Evolutionary conservation across 164 flowering plant species (phyloP).

Genomic region (Warburgia ugandensis): DNA sequence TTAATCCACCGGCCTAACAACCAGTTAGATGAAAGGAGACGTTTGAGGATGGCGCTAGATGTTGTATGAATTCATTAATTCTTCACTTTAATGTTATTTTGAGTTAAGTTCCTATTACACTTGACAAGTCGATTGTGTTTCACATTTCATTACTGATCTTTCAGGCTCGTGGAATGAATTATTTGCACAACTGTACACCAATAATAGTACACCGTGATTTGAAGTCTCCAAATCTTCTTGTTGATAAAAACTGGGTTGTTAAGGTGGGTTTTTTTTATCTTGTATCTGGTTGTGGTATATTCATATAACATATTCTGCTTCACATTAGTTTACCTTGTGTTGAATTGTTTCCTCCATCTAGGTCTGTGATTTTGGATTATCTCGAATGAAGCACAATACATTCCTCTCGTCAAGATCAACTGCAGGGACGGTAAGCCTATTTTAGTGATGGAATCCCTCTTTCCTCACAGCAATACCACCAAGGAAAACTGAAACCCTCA

Average conservation of each 20-base stretch:
- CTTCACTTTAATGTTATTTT: slow-evolving; percentile 8
- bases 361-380: slow-evolving; percentile 97
- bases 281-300: neutral
- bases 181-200: slow-evolving; percentile 80
- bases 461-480: too few species aligned
- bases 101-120: too few species aligned
- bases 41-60: slow-evolving; percentile 89
- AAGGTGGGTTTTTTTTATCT: slow-evolving; percentile 43
- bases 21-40: slow-evolving; percentile 77
- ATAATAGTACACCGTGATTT: slow-evolving; percentile 91
- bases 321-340: neutral
- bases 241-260: slow-evolving; percentile 95
- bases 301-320: too few species aligned
- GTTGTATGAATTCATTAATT: slow-evolving; percentile 42
- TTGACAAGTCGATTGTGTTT: slow-evolving; percentile 5
- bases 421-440: slow-evolving; percentile 78
- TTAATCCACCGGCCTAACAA: slow-evolving; percentile 79
- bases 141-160: slow-evolving; percentile 11
- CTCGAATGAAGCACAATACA: slow-evolving; percentile 80
- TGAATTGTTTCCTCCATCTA: slow-evolving; percentile 16
- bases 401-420: slow-evolving; percentile 89
- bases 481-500: too few species aligned
- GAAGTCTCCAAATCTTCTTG: slow-evolving; percentile 97
- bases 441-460: too few species aligned
- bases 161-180: slow-evolving; percentile 98